Evolutionary conservation across 768 basidiomycete genomes (phyloP).

Genomic region (Lentinula aciculospora): DNA sequence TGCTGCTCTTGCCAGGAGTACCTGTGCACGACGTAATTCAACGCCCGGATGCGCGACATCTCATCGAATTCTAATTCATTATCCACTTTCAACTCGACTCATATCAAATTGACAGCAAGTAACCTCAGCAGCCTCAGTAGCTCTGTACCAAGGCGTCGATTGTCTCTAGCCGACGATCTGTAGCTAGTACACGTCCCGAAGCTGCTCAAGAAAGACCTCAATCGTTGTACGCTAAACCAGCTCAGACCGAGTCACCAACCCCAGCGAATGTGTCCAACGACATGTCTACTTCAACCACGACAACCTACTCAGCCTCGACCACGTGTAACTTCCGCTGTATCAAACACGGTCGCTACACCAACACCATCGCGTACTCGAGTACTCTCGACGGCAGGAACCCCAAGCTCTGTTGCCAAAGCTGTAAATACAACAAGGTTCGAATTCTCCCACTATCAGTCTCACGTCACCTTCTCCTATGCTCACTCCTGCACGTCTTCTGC

Average conservation of each 20-base stretch:
- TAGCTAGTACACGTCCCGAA: neutral
- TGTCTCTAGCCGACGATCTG: conserved; percentile 1
- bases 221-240: neutral
- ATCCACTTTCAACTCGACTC: neutral
- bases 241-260: neutral
- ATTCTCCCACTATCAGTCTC: conserved; percentile 3
- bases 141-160: neutral
- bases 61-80: neutral
- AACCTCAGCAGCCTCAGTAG: neutral
- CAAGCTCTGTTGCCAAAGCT: neutral
- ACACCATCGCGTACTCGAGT: neutral
- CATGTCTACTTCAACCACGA: conserved; percentile 2
- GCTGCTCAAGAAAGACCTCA: neutral
- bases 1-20: neutral
- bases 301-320: neutral
- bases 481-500: neutral
- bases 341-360: neutral
- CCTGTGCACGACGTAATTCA: neutral
- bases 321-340: conserved; percentile 2
- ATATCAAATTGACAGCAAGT: neutral
- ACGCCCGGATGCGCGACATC: neutral
- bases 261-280: neutral
- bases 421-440: neutral
- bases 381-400: neutral
- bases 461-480: conserved; percentile 5